Evolutionary conservation across 2,329 filamentous ascomycete genomes (phyloP), one percentile per base, ranked within the genome.

Genomic region (Volutella citrinella): DNA sequence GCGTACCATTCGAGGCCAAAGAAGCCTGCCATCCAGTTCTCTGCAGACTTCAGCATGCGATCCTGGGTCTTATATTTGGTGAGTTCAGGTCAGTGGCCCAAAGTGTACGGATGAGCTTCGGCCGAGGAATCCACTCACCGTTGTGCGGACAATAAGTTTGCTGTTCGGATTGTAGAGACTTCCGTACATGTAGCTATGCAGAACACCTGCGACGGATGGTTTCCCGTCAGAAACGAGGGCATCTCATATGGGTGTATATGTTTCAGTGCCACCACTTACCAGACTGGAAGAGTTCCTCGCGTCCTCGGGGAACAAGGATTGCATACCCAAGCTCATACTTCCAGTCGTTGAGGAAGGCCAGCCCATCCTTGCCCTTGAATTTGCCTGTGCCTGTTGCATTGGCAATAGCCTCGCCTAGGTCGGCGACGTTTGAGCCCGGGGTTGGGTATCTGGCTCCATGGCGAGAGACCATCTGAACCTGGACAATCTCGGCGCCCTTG

Each of bases 21-120:
- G 64, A 89, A 89, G 1, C 85, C 85, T 6, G 84, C 81, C 54
- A 88, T 64, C 60, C 87, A 89, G 58, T 89, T 84, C 58, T 89
- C 84, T 4, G 84, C 84, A 23, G 75, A 82, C 56, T 88, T 81
- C 15, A 84, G 66, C 84, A 89, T 89, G 16, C 85, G 78, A 53
- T 86, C 79, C 55, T 89, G 82, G 2, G 84, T 86, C 65, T 70
- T n/a, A n/a, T n/a, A n/a, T n/a, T n/a, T n/a, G n/a, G n/a, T n/a
- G n/a, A n/a, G n/a, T n/a, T n/a, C n/a, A n/a, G n/a, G n/a, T n/a
- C n/a, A n/a, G n/a, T n/a, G n/a, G n/a, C n/a, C n/a, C n/a, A n/a
- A n/a, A n/a, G n/a, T n/a, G n/a, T n/a, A n/a, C n/a, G n/a, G n/a
- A n/a, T n/a, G n/a, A n/a, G n/a, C n/a, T n/a, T n/a, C n/a, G n/a